Base-by-base conservation (phyloP, 306 rosid species). In the Alnus glutinosa region DNA sequence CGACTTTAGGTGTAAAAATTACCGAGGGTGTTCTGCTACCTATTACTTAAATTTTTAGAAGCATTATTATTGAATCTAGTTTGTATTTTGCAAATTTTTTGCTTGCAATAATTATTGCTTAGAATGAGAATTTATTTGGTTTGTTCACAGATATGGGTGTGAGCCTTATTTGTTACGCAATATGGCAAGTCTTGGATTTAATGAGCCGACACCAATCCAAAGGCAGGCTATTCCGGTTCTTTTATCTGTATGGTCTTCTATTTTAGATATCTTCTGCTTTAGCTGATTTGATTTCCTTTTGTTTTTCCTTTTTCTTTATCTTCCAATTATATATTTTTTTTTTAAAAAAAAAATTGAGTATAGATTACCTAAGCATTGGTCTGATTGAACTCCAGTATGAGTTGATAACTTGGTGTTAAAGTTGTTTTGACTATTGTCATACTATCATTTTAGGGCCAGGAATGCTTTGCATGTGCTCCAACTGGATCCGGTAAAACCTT, bases 401-500 rank as follows among this genome's bases (percentile, higher is more conserved):
- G 68, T 75, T 48, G 28, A 5, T 70, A 3, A 18, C 11, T 64
- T 23, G 23, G 28, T 54, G 54, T 50, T 50, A 39, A 74, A 61
- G 28, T 48, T 63, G 46, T 11, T 48, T 19, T 81, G 61, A 74
- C 7, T 23, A 1, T 55, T 11, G 37, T 58, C 18, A 28, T 77
- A 54, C 3, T 62, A 76, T 55, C 71, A 36, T 54, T 28, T 32
- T 34, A 95, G 99, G 96, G 82, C 52, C 92, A 94, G 51, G 98
- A 95, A 84, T 95, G 99, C 88, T 95, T 95, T 91, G 94, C 98
- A 11, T 95, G 98, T 82, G 99, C 99, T 71, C 99, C 99, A 34
- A 93, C 99, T 28, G 99, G 99, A 30, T 93, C 99, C 59, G 99
- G 99, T 47, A 95, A 95, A 87, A 95, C 98, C 75, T 77, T 95